Evolutionary conservation across 768 basidiomycete genomes (phyloP), one percentile per base, ranked within the genome.

Genomic region (Phlebiopsis flavidoalba): DNA sequence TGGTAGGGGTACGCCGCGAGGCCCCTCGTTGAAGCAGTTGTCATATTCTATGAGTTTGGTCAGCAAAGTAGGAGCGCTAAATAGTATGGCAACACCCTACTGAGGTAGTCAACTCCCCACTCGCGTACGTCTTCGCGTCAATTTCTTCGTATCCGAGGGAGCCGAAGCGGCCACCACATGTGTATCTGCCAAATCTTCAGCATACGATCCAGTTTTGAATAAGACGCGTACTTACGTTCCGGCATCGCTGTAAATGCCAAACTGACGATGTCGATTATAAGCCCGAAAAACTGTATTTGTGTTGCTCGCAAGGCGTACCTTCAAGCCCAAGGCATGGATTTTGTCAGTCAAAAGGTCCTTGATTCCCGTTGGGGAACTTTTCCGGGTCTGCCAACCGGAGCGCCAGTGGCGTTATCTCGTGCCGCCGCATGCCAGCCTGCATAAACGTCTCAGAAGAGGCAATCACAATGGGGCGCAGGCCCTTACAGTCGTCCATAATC

Each of bases 21-120:
- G 10, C 76, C n/a, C 76, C 60, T 75, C 72, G 64, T 76, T 77
- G 64, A 65, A 74, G 67, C 76, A 77, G 52, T 77, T 77, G 64
- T 77, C 76, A 57, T 77, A 77, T 61, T 77, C 70, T 64, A 47
- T 35, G 33, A 22, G 33, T 6, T 15, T 17, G 8, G 31, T 54
- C 31, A 7, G 35, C 14, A 12, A 35, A 33, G 33, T n/a, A n/a
- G n/a, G n/a, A n/a, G n/a, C n/a, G n/a, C n/a, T n/a, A 12, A 10
- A 43, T 12, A 43, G 4, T 43, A 3, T 12, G 2, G 40, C 17
- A 31, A 5, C 7, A 8, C 22, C 63, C 22, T 45, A 75, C 73
- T 75, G 15, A 77, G 65, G 54, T 74, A 76, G 64, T 76, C 75
- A 45, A 74, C 68, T 14, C 70, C 75, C 76, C 76, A 76, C 19